phyloP scores from a whole-genome alignment of 2,329 filamentous ascomycete genomes.

The Cladosporium sp. region DNA sequence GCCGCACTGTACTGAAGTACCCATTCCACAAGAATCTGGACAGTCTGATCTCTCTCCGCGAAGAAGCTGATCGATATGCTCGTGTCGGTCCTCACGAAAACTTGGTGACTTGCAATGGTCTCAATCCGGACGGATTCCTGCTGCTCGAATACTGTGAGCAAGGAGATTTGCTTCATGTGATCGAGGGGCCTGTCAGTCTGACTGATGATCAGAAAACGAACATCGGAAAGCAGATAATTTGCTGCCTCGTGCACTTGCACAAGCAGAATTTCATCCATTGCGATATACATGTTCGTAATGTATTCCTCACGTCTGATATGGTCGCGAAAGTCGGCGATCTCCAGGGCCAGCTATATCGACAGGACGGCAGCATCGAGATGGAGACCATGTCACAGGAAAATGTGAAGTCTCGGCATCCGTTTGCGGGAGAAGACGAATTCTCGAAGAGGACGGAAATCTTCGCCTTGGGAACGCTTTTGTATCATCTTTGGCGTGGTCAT shows the following conservation, averaged over 20 bases:
- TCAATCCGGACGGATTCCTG: constrained; percentile 12
- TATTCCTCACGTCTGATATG: constrained; percentile 21
- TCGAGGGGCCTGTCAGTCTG: constrained; percentile 1
- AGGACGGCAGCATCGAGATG: constrained; percentile 20
- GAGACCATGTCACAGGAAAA: constrained; percentile 18
- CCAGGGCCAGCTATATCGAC: constrained; percentile 20
- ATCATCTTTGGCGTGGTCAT: constrained; percentile 7
- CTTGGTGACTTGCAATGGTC: constrained; percentile 10
- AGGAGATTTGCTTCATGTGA: constrained; percentile 3
- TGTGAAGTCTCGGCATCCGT: constrained; percentile 23
- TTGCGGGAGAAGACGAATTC: constrained; percentile 19
- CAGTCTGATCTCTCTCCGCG: background rate
- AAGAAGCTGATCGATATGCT: constrained; percentile 19
- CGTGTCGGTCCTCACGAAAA: constrained; percentile 16
- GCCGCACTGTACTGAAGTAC: constrained; percentile 21
- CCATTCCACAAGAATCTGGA: constrained; percentile 10
- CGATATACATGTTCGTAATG: constrained; percentile 21
- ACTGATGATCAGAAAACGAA: constrained; percentile 3
- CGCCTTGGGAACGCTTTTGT: constrained; percentile 3
- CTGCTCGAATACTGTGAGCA: constrained; percentile 22
- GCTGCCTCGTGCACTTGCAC: constrained; percentile 18
- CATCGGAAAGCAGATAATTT: constrained; percentile 16
- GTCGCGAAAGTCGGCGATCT: constrained; percentile 23
- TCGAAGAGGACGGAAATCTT: background rate
- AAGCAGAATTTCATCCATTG: constrained; percentile 20